Conservation (phyloP, 306 rosid species). For the Ormosia semicastrata region DNA sequence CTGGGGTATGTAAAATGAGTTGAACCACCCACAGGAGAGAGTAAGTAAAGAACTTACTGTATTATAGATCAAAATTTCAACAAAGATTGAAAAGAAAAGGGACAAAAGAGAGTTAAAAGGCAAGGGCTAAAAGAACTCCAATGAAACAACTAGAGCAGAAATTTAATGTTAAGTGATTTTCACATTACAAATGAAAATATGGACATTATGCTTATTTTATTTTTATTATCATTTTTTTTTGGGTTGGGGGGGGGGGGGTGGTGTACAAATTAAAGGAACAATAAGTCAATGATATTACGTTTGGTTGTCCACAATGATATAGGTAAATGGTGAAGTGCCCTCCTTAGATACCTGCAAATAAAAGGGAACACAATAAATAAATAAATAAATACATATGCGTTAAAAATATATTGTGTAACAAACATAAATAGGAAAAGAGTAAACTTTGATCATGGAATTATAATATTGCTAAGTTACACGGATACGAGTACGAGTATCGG, state of each 20-base stretch:
- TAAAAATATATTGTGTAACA: not conserved
- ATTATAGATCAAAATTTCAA: not conserved
- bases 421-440: not conserved
- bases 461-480: not conserved
- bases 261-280: slow-evolving; percentile 5
- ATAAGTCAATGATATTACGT: slow-evolving; percentile 55
- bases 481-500: too few relatives aligned
- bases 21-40: not conserved
- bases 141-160: not conserved
- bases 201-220: not conserved
- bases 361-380: slow-evolving; percentile 20
- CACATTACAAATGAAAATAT: not conserved
- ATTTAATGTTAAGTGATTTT: not conserved
- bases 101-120: not conserved
- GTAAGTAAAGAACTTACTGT: not conserved
- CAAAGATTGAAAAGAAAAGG: not conserved
- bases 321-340: slow-evolving; percentile 89
- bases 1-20: not conserved
- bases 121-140: not conserved
- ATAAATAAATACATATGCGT: not conserved
- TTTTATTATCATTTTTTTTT: not conserved
- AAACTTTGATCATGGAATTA: not conserved
- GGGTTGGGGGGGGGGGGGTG: not conserved
- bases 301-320: slow-evolving; percentile 81
- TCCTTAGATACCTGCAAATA: slow-evolving; percentile 71